Base-by-base conservation (phyloP, 306 rosid genomes). In the Sesbania bispinosa region DNA sequence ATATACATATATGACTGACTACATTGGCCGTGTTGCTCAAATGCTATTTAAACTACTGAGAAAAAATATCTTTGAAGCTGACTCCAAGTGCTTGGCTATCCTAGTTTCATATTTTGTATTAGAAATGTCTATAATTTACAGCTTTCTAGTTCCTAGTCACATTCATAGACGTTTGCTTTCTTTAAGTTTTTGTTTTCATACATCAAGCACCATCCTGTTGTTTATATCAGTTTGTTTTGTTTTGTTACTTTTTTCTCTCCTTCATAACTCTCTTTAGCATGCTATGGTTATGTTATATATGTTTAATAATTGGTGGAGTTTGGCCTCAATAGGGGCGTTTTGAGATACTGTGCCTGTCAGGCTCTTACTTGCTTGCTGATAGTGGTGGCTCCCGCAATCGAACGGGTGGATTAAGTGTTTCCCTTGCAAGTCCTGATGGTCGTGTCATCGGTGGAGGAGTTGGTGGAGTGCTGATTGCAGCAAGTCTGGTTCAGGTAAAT, bases 351-450 rank as follows among this genome's bases (percentile, higher is more conserved):
- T 88, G 93, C 83, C 83, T 95, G 30, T 79, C 97, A 13, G 99
- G 99, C 67, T 91, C 96, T 50, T 91, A 86, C 71, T 61, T 92
- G 78, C 87, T 84, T 24, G 78, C 82, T 21, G 97, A 91, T 46
- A 57, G 64, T 29, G 75, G 79, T 69, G 89, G 87, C 47, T 71
- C 96, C 29, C 81, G 88, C 33, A 89, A 84, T 41, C 89, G 93
- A 79, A 75, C 80, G 8, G 99, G 96, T 4, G 85, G 96, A 14
- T 74, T 95, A 0, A 89, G 85, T 52, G 90, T 95, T 53, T 82
- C 96, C 51, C 96, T 91, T 61, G 97, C 97, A 10, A 91, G 96
- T 79, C 92, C 96, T 36, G 97, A 95, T 33, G 99, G 99, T 0
- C 88, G 89, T 48, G 96, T 95, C 67, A 67, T 95, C 3, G 97